Conservation (phyloP, 768 basidiomycete genomes). For the Russula vinacea region DNA sequence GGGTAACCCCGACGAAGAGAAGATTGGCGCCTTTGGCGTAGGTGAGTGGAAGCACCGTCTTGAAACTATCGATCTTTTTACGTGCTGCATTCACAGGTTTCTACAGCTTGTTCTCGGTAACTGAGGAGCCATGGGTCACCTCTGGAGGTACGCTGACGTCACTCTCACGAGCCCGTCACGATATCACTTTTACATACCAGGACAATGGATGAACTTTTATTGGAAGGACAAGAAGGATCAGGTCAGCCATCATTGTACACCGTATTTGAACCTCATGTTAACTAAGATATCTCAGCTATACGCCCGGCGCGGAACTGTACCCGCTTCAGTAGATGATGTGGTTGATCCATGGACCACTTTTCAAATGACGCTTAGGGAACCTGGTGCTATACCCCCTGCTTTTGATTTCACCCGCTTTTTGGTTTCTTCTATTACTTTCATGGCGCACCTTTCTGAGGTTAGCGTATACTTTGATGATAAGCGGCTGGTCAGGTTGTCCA, state of each 20-base stretch:
- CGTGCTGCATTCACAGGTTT: slow-evolving; percentile 45
- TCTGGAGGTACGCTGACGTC: slow-evolving; percentile 58
- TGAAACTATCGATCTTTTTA: neutral
- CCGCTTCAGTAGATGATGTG: slow-evolving; percentile 38
- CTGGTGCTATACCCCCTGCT: slow-evolving; percentile 70
- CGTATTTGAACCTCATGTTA: neutral
- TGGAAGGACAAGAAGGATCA: slow-evolving; percentile 95
- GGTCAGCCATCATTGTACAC: slow-evolving; percentile 38
- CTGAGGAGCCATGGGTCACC: slow-evolving; percentile 78
- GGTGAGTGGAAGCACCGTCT: slow-evolving; percentile 40
- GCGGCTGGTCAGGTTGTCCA: slow-evolving; percentile 62
- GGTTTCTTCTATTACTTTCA: slow-evolving; percentile 90
- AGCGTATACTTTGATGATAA: slow-evolving; percentile 81
- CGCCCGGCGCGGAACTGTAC: slow-evolving; percentile 71
- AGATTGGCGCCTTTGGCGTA: slow-evolving; percentile 95
- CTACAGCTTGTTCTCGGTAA: slow-evolving; percentile 79
- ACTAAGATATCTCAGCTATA: slow-evolving; percentile 52
- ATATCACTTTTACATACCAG: slow-evolving; percentile 42
- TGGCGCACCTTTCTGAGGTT: slow-evolving; percentile 71
- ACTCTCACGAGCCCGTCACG: slow-evolving; percentile 25
- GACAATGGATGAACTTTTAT: slow-evolving; percentile 92
- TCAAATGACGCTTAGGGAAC: slow-evolving; percentile 82
- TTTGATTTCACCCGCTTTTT: slow-evolving; percentile 91
- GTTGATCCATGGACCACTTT: slow-evolving; percentile 76
- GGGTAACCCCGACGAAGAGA: slow-evolving; percentile 91